Evolutionary conservation across 1,139 yeast species (phyloP), one percentile per base, ranked within the genome.

Genomic region (Scheffersomyces insectosa): DNA sequence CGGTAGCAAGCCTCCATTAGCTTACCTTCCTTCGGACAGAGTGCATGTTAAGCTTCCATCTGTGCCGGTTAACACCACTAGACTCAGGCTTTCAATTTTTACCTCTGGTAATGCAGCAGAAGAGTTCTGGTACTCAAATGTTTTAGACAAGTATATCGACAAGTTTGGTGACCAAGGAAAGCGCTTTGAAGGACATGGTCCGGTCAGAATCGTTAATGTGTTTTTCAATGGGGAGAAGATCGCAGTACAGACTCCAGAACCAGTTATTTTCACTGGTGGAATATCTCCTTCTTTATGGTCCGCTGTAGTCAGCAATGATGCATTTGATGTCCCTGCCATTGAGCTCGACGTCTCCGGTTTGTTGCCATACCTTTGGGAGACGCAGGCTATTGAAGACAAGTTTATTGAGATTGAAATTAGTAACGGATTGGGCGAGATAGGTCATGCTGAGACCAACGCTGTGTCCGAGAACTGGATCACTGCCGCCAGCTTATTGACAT

Each of bases 51-150:
- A 51, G 3, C 54, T 82, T 29, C 84, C 85, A 1, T 50, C 50
- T 6, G 61, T 79, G 31, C 48, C 68, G 12, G 48, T 52, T 25
- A 82, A 83, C 56, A 80, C 88, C 8, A 79, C 86, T 9, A 72
- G 83, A 42, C 80, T 80, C 34, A 69, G 70, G 38, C 63, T 88
- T 33, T 76, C 85, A 7, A 60, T 88, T 3, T 82, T 80, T 54
- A 80, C 88, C 3, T 81, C 88, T 14, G 96, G 95, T 3, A 87
- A 85, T 55, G 83, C 83, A 1, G 81, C 78, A 34, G 96, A 88
- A 60, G 96, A 89, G 63, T 86, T 86, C 57, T 88, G 95, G 95
- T 88, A 85, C 63, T 64, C 81, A 11, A 84, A 85, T 54, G 77
- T 80, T 13, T 53, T 83, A 41, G 86, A 83, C 47, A 63, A 69